These are phyloP conservation scores for Rhododendron williamsianum DNA, from an alignment of 148 eudicot species.

Conservation along the genomic window DNA sequence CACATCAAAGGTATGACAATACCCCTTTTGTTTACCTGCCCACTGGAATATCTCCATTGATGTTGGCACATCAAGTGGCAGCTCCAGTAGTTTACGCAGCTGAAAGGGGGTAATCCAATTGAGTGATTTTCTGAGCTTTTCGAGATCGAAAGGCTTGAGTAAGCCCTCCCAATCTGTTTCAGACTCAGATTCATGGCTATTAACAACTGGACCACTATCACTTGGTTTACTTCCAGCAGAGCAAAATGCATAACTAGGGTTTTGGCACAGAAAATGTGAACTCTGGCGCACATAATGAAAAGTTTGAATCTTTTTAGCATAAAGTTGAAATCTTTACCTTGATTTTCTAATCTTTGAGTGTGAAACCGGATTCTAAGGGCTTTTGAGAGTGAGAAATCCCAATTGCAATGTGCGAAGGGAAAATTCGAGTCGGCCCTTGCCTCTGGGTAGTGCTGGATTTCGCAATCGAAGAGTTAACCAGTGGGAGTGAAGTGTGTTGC, in stretches of 20 bases:
- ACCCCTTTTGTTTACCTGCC: constrained; percentile 73
- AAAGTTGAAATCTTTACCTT: background rate
- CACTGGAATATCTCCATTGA: constrained; percentile 70
- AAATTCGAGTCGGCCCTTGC: background rate
- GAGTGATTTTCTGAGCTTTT: constrained; percentile 60
- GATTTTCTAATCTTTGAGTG: background rate
- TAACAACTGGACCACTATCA: constrained; percentile 1
- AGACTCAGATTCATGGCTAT: constrained; percentile 20
- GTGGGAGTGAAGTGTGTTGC: background rate
- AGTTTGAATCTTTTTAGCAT: constrained; percentile 46
- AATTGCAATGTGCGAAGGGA: background rate
- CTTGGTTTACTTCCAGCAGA: constrained; percentile 23
- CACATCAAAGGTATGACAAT: constrained; percentile 71
- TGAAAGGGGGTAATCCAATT: constrained; percentile 61
- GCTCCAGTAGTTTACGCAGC: constrained; percentile 64
- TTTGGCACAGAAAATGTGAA: constrained; percentile 19
- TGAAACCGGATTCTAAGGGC: background rate
- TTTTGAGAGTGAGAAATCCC: background rate
- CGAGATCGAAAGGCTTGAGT: constrained; percentile 76
- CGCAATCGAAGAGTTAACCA: background rate
- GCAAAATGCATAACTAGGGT: constrained; percentile 21
- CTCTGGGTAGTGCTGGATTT: background rate
- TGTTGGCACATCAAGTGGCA: constrained; percentile 74
- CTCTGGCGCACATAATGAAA: constrained; percentile 16
- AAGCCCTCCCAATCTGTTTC: constrained; percentile 76